Evolutionary conservation across 2,329 filamentous ascomycete genomes (phyloP).

Genomic region (Escovopsis weberi): DNA sequence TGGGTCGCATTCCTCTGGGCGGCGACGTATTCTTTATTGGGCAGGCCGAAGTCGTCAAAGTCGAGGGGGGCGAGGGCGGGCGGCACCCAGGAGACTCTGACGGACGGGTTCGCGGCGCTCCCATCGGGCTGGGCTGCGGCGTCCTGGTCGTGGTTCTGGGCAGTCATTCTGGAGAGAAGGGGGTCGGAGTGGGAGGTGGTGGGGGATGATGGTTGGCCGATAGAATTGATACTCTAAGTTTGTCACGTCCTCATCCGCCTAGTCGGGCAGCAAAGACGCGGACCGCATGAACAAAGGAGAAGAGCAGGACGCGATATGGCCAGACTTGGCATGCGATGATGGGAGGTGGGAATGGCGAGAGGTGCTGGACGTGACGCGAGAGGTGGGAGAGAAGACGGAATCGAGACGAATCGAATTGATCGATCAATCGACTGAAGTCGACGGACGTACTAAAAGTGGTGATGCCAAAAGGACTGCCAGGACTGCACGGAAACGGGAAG

Average conservation of each 20-base stretch:
- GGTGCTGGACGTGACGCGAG: too few species aligned
- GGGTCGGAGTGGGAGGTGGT: background rate
- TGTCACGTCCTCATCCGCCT: slow-evolving; percentile 15
- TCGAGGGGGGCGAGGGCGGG: slow-evolving; percentile 21
- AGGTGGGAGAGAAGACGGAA: too few species aligned
- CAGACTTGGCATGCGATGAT: slow-evolving; percentile 11
- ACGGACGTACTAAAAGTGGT: too few species aligned
- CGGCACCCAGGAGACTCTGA: slow-evolving; percentile 13
- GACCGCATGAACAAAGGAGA: too few species aligned
- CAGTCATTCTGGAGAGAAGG: slow-evolving; percentile 12
- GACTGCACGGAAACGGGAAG: too few species aligned
- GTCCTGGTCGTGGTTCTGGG: slow-evolving; percentile 11
- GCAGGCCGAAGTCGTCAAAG: slow-evolving; percentile 58
- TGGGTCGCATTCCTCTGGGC: slow-evolving; percentile 13
- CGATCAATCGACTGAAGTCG: too few species aligned
- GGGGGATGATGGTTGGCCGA: background rate
- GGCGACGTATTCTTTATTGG: slow-evolving; percentile 36
- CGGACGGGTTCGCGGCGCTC: slow-evolving; percentile 2
- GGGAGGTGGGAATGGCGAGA: too few species aligned
- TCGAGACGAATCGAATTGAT: too few species aligned
- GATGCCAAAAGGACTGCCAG: too few species aligned
- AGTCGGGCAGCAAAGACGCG: background rate
- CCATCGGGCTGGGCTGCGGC: slow-evolving; percentile 13
- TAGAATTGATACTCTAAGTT: too few species aligned
- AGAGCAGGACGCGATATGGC: slow-evolving; percentile 3